Base-by-base conservation (phyloP, 176 grass and related monocot species). In the Rhynchospora pubera region DNA sequence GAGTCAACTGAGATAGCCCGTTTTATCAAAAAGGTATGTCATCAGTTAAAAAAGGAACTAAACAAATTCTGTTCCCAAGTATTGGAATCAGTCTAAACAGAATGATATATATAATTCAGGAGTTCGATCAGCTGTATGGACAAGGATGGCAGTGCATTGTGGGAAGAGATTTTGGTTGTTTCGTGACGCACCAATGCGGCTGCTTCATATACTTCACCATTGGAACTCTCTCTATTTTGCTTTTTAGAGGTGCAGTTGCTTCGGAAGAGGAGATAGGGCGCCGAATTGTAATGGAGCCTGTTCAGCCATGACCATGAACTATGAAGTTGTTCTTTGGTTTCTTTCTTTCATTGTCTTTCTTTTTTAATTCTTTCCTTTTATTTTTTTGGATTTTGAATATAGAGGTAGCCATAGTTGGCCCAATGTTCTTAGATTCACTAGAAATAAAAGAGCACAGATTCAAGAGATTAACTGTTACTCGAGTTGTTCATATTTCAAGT, bases 121-220 rank as follows among this genome's bases (percentile, higher is more conserved):
- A 91, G 57, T 91, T 93, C 0, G 89, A 93, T 50, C 47, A 43
- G 46, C 79, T 72, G 39, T 82, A 94, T 7, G 84, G 82, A 9
- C 73, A 89, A 32, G 86, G 84, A 21, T 93, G 89, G 91, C 84
- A 91, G 72, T 93, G 91, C 79, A 76, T 93, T n/a, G 82, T 91
- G 39, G 91, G 89, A 3, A 91, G 79, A 8, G 71, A 89, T 85
- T 91, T 93, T 48, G 82, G 91, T 4, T 93, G 74, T 2, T 94
- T 94, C 68, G 84, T 91, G 62, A 91, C 84, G 3, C 87, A 94
- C 76, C 69, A 68, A 21, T 70, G 30, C 8, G 89, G 92, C 28
- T 90, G 85, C 50, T 94, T 91, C 84, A 85, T 94, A 81, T 90
- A 94, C 81, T 91, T 94, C 65, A 83, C 66, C 71, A 86, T 91